These are phyloP conservation scores for Neoboletus subvelutipes DNA, from an alignment of 768 basidiomycete genomes.

Conservation along the genomic window DNA sequence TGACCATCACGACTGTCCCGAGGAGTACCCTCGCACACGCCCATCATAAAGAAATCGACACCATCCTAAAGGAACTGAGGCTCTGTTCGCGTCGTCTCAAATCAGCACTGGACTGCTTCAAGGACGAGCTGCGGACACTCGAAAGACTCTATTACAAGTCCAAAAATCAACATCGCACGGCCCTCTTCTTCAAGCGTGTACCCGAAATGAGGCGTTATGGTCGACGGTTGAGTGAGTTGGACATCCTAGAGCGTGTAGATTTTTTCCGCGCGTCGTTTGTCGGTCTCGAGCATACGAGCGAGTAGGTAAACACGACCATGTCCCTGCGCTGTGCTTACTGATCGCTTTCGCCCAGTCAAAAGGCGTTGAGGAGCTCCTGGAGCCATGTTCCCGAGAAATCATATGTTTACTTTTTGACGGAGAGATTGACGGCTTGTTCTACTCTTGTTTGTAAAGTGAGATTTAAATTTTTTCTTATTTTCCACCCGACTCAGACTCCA, in stretches of 20 bases:
- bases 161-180: conserved; percentile 60
- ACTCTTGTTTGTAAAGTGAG: conserved; percentile 50
- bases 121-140: conserved; percentile 46
- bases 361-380: conserved; percentile 62
- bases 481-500: conserved; percentile 3
- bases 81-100: conserved; percentile 51
- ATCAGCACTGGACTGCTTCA: conserved; percentile 33
- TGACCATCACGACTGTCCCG: conserved; percentile 12
- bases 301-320: conserved; percentile 16
- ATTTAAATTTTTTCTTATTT: too few relatives aligned
- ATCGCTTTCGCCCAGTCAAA: conserved; percentile 40
- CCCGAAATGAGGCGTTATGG: conserved; percentile 55
- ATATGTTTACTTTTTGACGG: conserved; percentile 34
- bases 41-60: conserved; percentile 46
- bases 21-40: conserved; percentile 20
- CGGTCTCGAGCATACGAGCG: conserved; percentile 24
- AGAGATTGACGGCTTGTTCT: conserved; percentile 37
- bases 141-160: conserved; percentile 75
- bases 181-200: conserved; percentile 64
- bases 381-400: conserved; percentile 49
- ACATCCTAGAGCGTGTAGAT: conserved; percentile 23
- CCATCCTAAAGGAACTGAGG: conserved; percentile 62
- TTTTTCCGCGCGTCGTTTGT: conserved; percentile 30
- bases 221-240: conserved; percentile 18
- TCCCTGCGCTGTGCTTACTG: neutral